Evolutionary conservation across 208 protist genomes (phyloP), one percentile per base, ranked within the genome.

Genomic region (Trypanosoma lewisi): DNA sequence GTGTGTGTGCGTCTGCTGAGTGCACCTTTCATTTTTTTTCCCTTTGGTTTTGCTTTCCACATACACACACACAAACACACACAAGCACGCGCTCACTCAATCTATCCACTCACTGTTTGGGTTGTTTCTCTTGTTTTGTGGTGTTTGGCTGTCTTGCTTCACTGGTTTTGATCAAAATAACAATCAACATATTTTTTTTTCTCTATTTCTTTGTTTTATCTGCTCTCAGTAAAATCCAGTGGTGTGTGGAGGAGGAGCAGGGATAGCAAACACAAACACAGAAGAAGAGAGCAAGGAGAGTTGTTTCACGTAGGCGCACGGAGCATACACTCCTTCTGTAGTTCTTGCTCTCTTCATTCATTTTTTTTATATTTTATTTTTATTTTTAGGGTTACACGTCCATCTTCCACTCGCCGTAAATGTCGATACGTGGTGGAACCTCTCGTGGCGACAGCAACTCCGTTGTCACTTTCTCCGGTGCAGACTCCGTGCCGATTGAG

Each of bases 301-400:
- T 16, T 12, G 39, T 2, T n/a, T n/a, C n/a, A n/a, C n/a, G n/a
- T n/a, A n/a, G n/a, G n/a, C n/a, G n/a, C n/a, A n/a, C n/a, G n/a
- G n/a, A n/a, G n/a, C n/a, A n/a, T n/a, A n/a, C n/a, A n/a, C 33
- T 58, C 21, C 25, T 53, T 28, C 3, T 58, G 44, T 67, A 30
- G 16, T 44, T 44, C n/a, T 11, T 17, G 39, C n/a, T 44, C n/a
- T 12, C 2, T 12, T 44, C n/a, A 11, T 44, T 8, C 39, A 2
- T 44, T 44, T 44, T 16, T n/a, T 41, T 41, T 44, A 44, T 44
- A 44, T 44, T 19, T 2, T 12, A 44, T 8, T 44, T 11, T 19
- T 11, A 11, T 12, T 44, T 11, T 44, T 44, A 2, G 12, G 7
- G 8, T 39, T n/a, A 11, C 39, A 44, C 1, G 12, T 44, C 16